Evolutionary conservation across 139 green algal species (phyloP), one percentile per base, ranked within the genome.

Genomic region (Chlorella ohadii): DNA sequence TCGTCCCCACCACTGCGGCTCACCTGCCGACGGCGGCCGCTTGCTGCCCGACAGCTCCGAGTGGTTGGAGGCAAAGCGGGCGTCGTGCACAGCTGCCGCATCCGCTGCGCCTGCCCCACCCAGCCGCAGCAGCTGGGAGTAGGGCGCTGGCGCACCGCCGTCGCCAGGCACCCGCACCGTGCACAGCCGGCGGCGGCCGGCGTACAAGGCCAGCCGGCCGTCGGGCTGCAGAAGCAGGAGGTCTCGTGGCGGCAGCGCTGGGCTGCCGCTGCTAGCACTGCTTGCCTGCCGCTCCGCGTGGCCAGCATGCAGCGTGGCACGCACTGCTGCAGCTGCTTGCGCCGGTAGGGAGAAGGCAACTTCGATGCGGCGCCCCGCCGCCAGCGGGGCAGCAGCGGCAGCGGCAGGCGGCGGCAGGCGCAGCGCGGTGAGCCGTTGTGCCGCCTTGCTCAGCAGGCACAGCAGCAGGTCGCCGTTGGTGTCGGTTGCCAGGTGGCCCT

Each of bases 211-310:
- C 51, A 95, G 85, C 39, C 83, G 47, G 39, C 83, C 74, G 47
- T 79, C 47, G 11, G 83, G 87, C 27, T 89, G 83, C 71, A 95
- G 82, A 74, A 95, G 41, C 19, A 95, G 87, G 22, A 95, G 68
- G 78, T 95, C 92, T 1, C 72, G 70, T 0, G 82, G 33, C 57
- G 85, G 74, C 61, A 51, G 71, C 19, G 56, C 63, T 23, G 27
- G 16, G 65, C 84, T 81, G 66, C 22, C 9, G 33, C 27, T n/a
- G 72, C 61, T 31, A 17, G 19, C 11, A 27, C 64, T 33, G 12
- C 44, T 41, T 3, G 36, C 64, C 64, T 77, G 64, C n/a, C 22
- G 33, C 51, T 33, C 59, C 12, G 19, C 51, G 34, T 17, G 28
- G 65, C 65, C 16, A 22, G 22, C 31, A 28, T 63, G 80, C 34